Conservation (phyloP, 208 protist genomes). For the Acanthamoeba healyi region DNA sequence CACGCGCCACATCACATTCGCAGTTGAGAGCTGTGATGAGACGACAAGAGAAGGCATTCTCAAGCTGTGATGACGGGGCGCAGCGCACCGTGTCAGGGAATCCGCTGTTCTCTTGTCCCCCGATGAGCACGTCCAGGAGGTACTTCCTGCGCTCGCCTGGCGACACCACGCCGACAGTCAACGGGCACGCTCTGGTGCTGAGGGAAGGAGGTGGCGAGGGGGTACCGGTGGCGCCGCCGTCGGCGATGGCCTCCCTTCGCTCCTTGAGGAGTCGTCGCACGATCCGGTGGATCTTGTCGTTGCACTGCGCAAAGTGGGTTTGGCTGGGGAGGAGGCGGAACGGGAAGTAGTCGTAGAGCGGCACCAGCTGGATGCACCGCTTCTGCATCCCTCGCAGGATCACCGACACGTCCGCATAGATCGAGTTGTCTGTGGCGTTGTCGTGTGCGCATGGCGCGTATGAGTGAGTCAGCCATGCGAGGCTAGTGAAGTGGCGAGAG, state of each 20-base stretch:
- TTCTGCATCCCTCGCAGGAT: slow-evolving; percentile 56
- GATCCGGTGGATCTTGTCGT: slow-evolving; percentile 66
- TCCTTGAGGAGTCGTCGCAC: slow-evolving; percentile 44
- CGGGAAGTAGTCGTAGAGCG: slow-evolving; percentile 59
- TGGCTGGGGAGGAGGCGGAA: slow-evolving; percentile 46
- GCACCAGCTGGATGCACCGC: slow-evolving; percentile 38
- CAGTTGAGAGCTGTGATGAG: too few species aligned
- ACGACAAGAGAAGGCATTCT: not conserved
- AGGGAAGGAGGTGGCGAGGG: not conserved
- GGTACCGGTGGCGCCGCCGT: not conserved
- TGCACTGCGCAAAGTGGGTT: not conserved
- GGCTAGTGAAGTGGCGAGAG: too few species aligned
- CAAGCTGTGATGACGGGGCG: not conserved
- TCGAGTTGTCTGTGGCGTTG: slow-evolving; percentile 38
- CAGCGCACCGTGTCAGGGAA: slow-evolving; percentile 26
- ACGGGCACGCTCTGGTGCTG: not conserved
- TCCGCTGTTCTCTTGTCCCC: slow-evolving; percentile 27
- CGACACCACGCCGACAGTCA: not conserved
- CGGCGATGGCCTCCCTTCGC: not conserved
- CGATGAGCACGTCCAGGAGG: slow-evolving; percentile 33
- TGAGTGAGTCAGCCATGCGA: not conserved
- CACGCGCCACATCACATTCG: too few species aligned
- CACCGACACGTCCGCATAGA: slow-evolving; percentile 26
- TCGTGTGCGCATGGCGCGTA: not conserved
- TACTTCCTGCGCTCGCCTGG: not conserved